These are phyloP conservation scores for Stygiomarasmius scandens DNA, from an alignment of 1,284 basidiomycete genomes.

Conservation along the genomic window DNA sequence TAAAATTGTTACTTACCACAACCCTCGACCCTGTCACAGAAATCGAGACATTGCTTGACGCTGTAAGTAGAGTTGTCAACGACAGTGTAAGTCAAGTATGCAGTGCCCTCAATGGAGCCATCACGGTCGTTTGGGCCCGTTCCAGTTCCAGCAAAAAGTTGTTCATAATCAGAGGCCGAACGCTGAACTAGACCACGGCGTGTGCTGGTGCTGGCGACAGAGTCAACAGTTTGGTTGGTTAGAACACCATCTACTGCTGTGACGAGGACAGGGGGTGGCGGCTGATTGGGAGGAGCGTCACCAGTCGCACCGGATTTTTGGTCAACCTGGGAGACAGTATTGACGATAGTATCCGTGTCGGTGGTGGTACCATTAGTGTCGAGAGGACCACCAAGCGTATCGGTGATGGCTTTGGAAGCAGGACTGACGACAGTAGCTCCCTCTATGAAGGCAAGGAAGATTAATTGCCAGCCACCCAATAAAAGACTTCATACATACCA, in stretches of 20 bases:
- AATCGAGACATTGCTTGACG: slow-evolving; percentile 37
- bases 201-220: not conserved
- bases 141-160: slow-evolving; percentile 40
- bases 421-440: slow-evolving; percentile 13
- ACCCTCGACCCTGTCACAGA: slow-evolving; percentile 32
- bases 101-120: slow-evolving; percentile 44
- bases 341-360: slow-evolving; percentile 36
- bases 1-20: slow-evolving; percentile 34
- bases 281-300: slow-evolving; percentile 34
- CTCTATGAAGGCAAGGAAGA: not conserved
- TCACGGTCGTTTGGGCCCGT: slow-evolving; percentile 35
- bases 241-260: slow-evolving; percentile 44
- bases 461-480: too few species aligned
- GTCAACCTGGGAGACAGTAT: slow-evolving; percentile 36
- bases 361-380: slow-evolving; percentile 23
- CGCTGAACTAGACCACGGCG: slow-evolving; percentile 22
- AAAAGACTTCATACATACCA: too few species aligned
- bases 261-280: slow-evolving; percentile 35
- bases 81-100: slow-evolving; percentile 42
- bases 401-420: slow-evolving; percentile 19
- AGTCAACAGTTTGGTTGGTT: slow-evolving; percentile 25
- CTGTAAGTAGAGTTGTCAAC: slow-evolving; percentile 41
- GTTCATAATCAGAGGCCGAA: slow-evolving; percentile 29
- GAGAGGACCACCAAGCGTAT: slow-evolving; percentile 2
- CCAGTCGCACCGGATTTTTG: slow-evolving; percentile 37